Conservation (phyloP, 306 rosid genomes). For the Prunus mira region DNA sequence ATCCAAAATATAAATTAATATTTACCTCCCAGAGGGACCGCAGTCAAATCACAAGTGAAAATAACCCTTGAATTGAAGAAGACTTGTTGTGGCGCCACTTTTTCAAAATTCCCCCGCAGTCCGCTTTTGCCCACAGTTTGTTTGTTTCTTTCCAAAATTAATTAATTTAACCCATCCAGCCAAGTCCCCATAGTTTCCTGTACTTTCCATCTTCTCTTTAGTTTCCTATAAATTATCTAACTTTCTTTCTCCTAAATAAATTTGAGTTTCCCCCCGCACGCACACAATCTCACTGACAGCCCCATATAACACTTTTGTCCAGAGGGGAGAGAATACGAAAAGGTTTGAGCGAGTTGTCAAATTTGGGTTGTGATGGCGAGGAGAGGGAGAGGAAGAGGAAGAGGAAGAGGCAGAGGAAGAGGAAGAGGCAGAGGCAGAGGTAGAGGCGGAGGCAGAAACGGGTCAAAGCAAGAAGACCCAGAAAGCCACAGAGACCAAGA, state of each 20-base stretch:
- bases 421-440: background rate
- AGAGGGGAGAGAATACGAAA: background rate
- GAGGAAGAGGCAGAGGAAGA: background rate
- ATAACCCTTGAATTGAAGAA: background rate
- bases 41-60: background rate
- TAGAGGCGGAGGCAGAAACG: background rate
- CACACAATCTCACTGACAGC: background rate
- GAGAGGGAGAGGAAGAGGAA: slow-evolving; percentile 1
- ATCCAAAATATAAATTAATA: too few relatives aligned
- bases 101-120: slow-evolving; percentile 2
- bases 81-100: background rate
- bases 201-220: too few relatives aligned
- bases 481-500: too few relatives aligned
- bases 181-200: too few relatives aligned
- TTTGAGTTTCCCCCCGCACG: background rate
- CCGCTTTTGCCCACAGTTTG: background rate
- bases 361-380: background rate
- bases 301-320: background rate
- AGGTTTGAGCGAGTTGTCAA: too few relatives aligned
- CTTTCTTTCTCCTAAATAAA: too few relatives aligned
- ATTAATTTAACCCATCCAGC: too few relatives aligned
- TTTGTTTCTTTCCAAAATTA: too few relatives aligned
- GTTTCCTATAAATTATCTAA: too few relatives aligned
- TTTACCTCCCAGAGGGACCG: background rate
- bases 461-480: background rate